phyloP scores from a whole-genome alignment of 2,329 filamentous ascomycete genomes.

The Claviceps digitariae region DNA sequence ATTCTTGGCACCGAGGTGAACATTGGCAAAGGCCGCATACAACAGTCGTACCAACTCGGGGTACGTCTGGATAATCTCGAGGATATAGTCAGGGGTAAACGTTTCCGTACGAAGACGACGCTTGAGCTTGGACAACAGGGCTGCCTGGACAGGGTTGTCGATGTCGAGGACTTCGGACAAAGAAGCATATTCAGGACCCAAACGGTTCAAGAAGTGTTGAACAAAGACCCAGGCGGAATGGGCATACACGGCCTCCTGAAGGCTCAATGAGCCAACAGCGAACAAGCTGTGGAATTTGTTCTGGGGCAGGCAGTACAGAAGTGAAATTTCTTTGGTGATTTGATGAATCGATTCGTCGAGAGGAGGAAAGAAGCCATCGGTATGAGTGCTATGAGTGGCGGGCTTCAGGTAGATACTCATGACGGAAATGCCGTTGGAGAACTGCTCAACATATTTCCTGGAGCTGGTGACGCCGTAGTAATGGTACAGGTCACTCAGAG shows the following conservation, averaged over 20 bases:
- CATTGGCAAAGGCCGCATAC: slow-evolving; percentile 82
- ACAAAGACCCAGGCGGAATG: slow-evolving; percentile 98
- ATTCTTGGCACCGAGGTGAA: slow-evolving; percentile 51
- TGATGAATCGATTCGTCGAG: slow-evolving; percentile 94
- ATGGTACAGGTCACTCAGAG: slow-evolving; percentile 90
- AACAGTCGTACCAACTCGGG: slow-evolving; percentile 74
- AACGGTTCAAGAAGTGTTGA: slow-evolving; percentile 92
- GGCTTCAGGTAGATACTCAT: slow-evolving; percentile 91
- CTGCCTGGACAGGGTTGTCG: slow-evolving; percentile 72
- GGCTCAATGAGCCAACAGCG: slow-evolving; percentile 68
- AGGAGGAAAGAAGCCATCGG: slow-evolving; percentile 50
- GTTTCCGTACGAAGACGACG: slow-evolving; percentile 89
- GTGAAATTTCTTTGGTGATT: slow-evolving; percentile 95
- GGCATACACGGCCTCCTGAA: slow-evolving; percentile 94
- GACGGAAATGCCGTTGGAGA: slow-evolving; percentile 94
- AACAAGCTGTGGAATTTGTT: slow-evolving; percentile 93
- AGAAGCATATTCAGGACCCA: slow-evolving; percentile 84
- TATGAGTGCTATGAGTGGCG: slow-evolving; percentile 40
- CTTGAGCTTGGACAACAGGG: slow-evolving; percentile 87
- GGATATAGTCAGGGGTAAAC: slow-evolving; percentile 95
- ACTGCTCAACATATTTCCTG: slow-evolving; percentile 96
- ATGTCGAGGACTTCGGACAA: slow-evolving; percentile 67
- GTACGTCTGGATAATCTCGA: slow-evolving; percentile 89
- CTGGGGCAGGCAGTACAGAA: slow-evolving; percentile 94
- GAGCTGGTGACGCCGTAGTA: slow-evolving; percentile 97